These are phyloP conservation scores for Cladosporium sphaerospermum DNA, from an alignment of 2,329 filamentous ascomycete genomes.

Conservation along the genomic window DNA sequence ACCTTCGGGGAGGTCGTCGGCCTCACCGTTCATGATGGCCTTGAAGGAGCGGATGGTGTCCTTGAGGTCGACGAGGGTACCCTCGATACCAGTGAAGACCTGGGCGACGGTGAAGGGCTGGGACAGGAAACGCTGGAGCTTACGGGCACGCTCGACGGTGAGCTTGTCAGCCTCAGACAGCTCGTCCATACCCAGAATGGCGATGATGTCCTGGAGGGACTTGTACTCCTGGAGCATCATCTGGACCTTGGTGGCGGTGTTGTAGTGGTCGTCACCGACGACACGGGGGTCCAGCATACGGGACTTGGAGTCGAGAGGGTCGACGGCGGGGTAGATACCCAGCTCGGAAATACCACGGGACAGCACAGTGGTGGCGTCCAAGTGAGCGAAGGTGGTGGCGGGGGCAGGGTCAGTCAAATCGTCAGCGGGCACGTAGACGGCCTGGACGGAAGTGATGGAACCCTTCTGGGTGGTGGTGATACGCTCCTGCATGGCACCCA, in stretches of 20 bases:
- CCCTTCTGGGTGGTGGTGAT: constrained; percentile 99
- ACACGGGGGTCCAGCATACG: constrained; percentile 99
- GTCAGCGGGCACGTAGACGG: constrained; percentile 99
- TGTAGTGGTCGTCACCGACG: constrained; percentile 96
- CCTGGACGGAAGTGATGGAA: constrained; percentile 99
- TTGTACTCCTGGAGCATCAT: constrained; percentile 99
- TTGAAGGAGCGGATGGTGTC: constrained; percentile 97
- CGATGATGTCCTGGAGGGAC: constrained; percentile 97
- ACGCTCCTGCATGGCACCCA: constrained; percentile 99
- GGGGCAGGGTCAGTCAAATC: constrained; percentile 99
- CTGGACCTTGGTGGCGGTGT: constrained; percentile 89
- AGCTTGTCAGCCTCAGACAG: constrained; percentile 98
- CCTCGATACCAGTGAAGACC: constrained; percentile 91
- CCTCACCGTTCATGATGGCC: constrained; percentile 90
- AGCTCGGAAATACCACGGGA: constrained; percentile 99
- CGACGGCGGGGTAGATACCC: constrained; percentile 99
- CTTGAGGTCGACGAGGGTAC: constrained; percentile 95
- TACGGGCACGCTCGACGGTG: constrained; percentile 99
- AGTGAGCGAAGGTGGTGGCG: constrained; percentile 98
- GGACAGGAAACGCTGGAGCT: constrained; percentile 99
- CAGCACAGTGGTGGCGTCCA: constrained; percentile 99
- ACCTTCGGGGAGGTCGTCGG: constrained; percentile 91
- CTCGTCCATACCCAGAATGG: constrained; percentile 99
- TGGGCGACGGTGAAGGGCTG: constrained; percentile 93
- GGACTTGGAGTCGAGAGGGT: constrained; percentile 98